Conservation (phyloP, 1,284 basidiomycete genomes). For the Marasmius fiardii region DNA sequence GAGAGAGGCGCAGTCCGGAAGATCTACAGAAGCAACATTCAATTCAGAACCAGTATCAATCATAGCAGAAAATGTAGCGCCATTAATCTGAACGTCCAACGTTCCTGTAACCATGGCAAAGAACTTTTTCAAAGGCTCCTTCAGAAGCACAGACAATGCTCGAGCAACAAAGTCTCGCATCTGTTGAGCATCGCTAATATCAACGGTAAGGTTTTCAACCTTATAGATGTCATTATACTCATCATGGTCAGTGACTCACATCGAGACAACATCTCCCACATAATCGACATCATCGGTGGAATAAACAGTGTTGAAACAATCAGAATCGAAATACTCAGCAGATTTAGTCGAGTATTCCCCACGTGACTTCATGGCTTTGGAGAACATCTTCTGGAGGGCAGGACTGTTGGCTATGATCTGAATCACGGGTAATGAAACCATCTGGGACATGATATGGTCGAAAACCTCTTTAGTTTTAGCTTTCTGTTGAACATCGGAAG, state of each 20-base stretch:
- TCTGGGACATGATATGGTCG: not conserved
- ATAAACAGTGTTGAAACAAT: not conserved
- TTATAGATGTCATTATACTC: not conserved
- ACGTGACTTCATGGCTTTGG: not conserved
- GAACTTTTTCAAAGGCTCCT: not conserved
- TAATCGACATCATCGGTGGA: not conserved
- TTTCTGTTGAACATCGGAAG: conserved; percentile 5
- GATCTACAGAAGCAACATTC: not conserved
- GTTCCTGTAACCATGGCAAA: conserved; percentile 7
- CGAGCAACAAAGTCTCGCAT: not conserved
- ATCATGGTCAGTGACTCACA: not conserved
- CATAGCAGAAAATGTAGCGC: not conserved
- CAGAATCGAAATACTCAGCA: conserved; percentile 1
- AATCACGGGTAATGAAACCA: not conserved
- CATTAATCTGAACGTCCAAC: not conserved
- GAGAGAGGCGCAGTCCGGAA: not conserved
- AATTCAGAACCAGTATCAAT: conserved; percentile 9
- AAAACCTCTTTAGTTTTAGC: not conserved
- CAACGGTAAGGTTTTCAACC: not conserved
- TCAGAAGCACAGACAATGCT: not conserved
- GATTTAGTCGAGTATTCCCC: not conserved
- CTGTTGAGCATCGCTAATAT: not conserved
- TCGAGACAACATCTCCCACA: not conserved
- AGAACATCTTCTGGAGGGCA: not conserved
- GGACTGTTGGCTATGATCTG: conserved; percentile 4